Evolutionary conservation across 2,329 filamentous ascomycete genomes (phyloP).

Genomic region (Paecilomyces variotii): DNA sequence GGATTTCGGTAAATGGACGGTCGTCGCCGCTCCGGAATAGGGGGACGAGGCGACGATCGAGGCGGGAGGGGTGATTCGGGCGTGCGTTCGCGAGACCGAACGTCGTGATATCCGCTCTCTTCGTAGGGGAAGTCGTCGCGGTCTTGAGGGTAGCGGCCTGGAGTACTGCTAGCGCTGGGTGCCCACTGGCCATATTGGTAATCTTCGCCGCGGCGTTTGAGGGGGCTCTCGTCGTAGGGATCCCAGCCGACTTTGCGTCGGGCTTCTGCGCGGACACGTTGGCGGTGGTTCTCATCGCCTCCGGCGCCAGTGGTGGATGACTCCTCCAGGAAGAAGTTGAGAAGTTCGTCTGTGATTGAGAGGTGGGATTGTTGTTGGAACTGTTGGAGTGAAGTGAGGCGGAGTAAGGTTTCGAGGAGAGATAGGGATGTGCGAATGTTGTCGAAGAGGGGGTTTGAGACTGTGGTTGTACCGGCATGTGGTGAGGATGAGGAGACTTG

Average conservation of each 20-base stretch:
- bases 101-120: conserved; percentile 16
- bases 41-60: conserved; percentile 12
- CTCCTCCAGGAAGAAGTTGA: conserved; percentile 77
- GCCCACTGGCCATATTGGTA: conserved; percentile 44
- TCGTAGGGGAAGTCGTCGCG: conserved; percentile 14
- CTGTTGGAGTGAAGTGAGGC: conserved; percentile 79
- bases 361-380: conserved; percentile 85
- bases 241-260: conserved; percentile 59
- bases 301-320: conserved; percentile 59
- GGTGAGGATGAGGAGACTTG: conserved; percentile 17
- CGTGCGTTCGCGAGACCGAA: conserved; percentile 25
- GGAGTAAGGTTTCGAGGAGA: conserved; percentile 79
- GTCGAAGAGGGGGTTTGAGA: conserved; percentile 43
- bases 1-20: conserved; percentile 3
- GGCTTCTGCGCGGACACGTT: conserved; percentile 53
- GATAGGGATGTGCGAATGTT: conserved; percentile 62
- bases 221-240: conserved; percentile 62
- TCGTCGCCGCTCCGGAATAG: conserved; percentile 7
- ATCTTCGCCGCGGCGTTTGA: conserved; percentile 59
- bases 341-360: conserved; percentile 79
- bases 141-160: conserved; percentile 12
- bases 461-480: conserved; percentile 12
- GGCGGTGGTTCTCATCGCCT: conserved; percentile 53
- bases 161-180: conserved; percentile 15
- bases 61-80: conserved; percentile 19